phyloP scores from a whole-genome alignment of 2,329 filamentous ascomycete genomes.

The Dactylellina haptotyla region DNA sequence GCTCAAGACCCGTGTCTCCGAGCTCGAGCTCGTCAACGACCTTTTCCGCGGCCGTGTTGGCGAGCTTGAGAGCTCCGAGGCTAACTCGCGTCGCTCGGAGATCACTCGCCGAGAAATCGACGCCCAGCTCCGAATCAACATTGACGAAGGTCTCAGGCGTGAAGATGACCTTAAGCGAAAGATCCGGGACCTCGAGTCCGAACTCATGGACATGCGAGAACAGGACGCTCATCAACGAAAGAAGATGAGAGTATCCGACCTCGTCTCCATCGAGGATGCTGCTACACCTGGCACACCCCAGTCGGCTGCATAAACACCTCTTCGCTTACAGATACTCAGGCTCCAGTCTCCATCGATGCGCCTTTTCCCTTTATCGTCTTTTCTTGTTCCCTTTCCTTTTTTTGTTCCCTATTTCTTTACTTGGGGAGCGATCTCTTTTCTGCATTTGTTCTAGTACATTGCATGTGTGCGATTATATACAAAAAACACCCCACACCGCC shows the following conservation, averaged over 20 bases:
- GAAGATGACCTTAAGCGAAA: slow-evolving; percentile 84
- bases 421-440: slow-evolving; percentile 37
- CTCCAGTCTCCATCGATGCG: slow-evolving; percentile 5
- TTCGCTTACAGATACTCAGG: slow-evolving; percentile 36
- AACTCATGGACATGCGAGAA: slow-evolving; percentile 61
- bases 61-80: slow-evolving; percentile 80
- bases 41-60: slow-evolving; percentile 78
- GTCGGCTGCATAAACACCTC: slow-evolving; percentile 45
- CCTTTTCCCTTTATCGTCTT: not conserved
- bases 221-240: slow-evolving; percentile 57
- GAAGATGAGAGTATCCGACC: slow-evolving; percentile 58
- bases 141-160: slow-evolving; percentile 79
- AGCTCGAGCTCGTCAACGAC: slow-evolving; percentile 93
- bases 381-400: no score
- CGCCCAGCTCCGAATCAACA: slow-evolving; percentile 69
- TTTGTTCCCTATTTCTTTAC: slow-evolving; percentile 37
- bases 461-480: slow-evolving; percentile 23
- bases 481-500: slow-evolving; percentile 14
- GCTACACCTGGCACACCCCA: slow-evolving; percentile 50
- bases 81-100: slow-evolving; percentile 71
- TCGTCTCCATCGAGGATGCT: slow-evolving; percentile 54
- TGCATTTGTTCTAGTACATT: slow-evolving; percentile 43
- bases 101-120: slow-evolving; percentile 68
- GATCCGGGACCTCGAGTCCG: slow-evolving; percentile 78
- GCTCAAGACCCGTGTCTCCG: slow-evolving; percentile 93